Evolutionary conservation across 495 filamentous ascomycete genomes (phyloP).

Genomic region (Aspergillus taichungensis): DNA sequence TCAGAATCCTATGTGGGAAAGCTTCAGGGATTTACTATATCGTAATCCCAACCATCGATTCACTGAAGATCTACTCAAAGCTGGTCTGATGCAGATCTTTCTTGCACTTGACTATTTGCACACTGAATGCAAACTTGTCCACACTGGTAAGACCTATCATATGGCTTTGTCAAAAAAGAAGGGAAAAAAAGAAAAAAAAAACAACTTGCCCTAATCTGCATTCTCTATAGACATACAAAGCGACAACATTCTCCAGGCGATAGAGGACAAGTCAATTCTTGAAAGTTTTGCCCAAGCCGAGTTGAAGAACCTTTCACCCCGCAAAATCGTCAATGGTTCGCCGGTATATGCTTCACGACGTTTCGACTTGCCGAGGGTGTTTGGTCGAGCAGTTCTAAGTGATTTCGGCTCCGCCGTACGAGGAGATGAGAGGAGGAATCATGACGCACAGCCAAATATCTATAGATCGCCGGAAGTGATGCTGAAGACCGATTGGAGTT

Average conservation of each 20-base stretch:
- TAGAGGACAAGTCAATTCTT: slow-evolving; percentile 31
- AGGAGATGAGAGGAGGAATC: slow-evolving; percentile 20
- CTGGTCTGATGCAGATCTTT: slow-evolving; percentile 24
- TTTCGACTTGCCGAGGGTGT: slow-evolving; percentile 21
- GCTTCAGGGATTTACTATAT: slow-evolving; percentile 25
- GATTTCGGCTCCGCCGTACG: slow-evolving; percentile 81
- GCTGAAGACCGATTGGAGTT: slow-evolving; percentile 24
- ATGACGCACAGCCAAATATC: slow-evolving; percentile 29
- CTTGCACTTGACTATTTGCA: slow-evolving; percentile 38
- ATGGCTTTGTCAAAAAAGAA: slow-evolving; percentile 7
- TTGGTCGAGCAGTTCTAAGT: slow-evolving; percentile 38
- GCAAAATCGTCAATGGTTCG: slow-evolving; percentile 24
- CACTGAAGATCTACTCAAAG: slow-evolving; percentile 23
- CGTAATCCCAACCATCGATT: slow-evolving; percentile 22
- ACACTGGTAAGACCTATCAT: slow-evolving; percentile 22
- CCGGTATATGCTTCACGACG: slow-evolving; percentile 29
- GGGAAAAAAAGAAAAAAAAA: no score
- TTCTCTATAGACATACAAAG: slow-evolving; percentile 30
- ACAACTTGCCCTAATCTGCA: slow-evolving; percentile 8
- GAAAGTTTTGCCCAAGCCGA: slow-evolving; percentile 27
- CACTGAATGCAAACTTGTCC: slow-evolving; percentile 41
- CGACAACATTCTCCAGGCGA: slow-evolving; percentile 35
- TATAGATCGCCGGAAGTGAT: slow-evolving; percentile 44
- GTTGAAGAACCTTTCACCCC: slow-evolving; percentile 23
- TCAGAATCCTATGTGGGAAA: slow-evolving; percentile 33